Evolutionary conservation across 2,329 filamentous ascomycete genomes (phyloP), one percentile per base, ranked within the genome.

Genomic region (Exophiala viscosa): DNA sequence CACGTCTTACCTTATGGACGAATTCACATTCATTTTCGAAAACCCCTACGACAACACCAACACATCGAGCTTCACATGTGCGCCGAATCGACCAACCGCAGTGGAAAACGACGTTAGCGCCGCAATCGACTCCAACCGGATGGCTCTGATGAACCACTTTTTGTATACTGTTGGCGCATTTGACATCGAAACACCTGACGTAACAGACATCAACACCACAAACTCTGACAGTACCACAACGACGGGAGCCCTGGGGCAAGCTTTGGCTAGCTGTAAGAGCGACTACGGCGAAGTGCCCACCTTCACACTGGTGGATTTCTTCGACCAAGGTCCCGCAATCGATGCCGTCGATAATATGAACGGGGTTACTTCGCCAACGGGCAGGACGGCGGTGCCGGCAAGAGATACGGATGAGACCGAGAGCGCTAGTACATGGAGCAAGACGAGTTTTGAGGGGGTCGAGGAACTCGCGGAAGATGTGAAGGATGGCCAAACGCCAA

Each of bases 131-230:
- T 75, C 76, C 1, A 80, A 80, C 60, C 78, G 82, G 62, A 77
- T 93, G 67, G 82, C 87, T 20, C 74, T 93, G 8, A 78, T 88
- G 73, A 93, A 93, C 75, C 88, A 93, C 72, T 92, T 93, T 74
- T 78, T 86, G 48, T 72, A 76, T 52, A 70, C 66, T 4, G 65
- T 83, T 17, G 66, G 73, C n/a, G 45, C 56, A 1, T 67, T 75
- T 14, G 75, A 74, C 54, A 80, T 88, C 62, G 70, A 80, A 58
- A 73, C 82, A 36, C 86, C 86, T 2, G 80, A 86, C 60, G 73
- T 78, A n/a, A 75, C 72, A 57, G 74, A 79, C 61, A 79, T 87
- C 58, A 70, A 72, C 7, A 79, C 75, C 8, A 89, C 87, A 36
- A 92, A 92, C 67, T 82, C 78, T 33, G 73, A 83, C 7, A 75